A percentile compares a stretch with the other conserved stretches of the same genome.
Conservation (phyloP, 306 rosid species). For the Trifolium fragiferum region DNA sequence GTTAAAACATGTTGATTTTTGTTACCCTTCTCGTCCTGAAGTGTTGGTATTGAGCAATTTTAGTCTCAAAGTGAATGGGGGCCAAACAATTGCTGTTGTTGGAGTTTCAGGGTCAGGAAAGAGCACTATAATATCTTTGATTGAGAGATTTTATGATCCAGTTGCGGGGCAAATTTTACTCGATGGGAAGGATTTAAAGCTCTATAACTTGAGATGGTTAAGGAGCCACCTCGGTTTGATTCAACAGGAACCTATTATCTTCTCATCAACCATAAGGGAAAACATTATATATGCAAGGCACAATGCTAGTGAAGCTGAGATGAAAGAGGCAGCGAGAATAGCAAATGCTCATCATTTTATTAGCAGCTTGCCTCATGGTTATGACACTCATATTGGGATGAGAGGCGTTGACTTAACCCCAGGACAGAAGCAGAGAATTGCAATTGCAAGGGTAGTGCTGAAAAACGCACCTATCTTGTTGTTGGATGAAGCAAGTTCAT, state of each 20-base stretch:
- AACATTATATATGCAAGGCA: slow-evolving; percentile 98
- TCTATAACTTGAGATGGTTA: slow-evolving; percentile 93
- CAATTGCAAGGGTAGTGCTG: slow-evolving; percentile 92
- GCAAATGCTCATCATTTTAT: slow-evolving; percentile 99
- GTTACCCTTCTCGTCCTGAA: slow-evolving; percentile 95
- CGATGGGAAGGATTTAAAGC: slow-evolving; percentile 88
- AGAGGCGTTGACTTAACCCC: slow-evolving; percentile 97
- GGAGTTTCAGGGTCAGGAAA: slow-evolving; percentile 99
- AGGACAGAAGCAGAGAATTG: slow-evolving; percentile 99
- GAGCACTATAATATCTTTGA: slow-evolving; percentile 94
- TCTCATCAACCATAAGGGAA: slow-evolving; percentile 97
- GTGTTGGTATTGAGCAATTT: slow-evolving; percentile 93
- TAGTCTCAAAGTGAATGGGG: slow-evolving; percentile 87
- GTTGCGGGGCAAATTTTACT: slow-evolving; percentile 96
- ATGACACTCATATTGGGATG: slow-evolving; percentile 99
- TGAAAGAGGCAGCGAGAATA: slow-evolving; percentile 99
- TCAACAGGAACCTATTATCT: slow-evolving; percentile 98
- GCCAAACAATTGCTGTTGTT: slow-evolving; percentile 92
- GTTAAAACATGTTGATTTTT: slow-evolving; percentile 83
- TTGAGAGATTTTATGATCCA: slow-evolving; percentile 93
- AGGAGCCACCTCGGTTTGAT: slow-evolving; percentile 95
- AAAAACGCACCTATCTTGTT: slow-evolving; percentile 96
- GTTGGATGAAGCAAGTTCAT: slow-evolving; percentile 97
- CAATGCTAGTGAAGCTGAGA: slow-evolving; percentile 98
- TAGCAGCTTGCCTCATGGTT: slow-evolving; percentile 98